Percentiles rank a stretch among this genome's conserved stretches.
phyloP scores from a whole-genome alignment of 805 yeast species.

The Limtongia smithiae region DNA sequence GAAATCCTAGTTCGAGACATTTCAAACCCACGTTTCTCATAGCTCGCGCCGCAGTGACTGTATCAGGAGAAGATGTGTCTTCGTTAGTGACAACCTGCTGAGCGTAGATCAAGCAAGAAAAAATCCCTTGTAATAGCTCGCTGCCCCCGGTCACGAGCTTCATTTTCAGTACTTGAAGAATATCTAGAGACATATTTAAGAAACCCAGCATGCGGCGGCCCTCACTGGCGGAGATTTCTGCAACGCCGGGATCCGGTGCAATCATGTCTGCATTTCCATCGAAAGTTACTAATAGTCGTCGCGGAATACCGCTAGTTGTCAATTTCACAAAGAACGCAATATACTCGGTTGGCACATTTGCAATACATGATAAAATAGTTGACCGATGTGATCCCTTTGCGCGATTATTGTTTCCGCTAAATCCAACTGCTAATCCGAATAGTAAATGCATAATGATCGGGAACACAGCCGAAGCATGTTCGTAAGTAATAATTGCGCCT shows the following conservation, averaged over 20 bases:
- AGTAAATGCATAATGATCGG: constrained; percentile 73
- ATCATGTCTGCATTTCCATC: background rate
- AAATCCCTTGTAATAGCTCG: constrained; percentile 6
- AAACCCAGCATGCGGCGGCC: constrained; percentile 28
- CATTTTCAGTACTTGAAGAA: constrained; percentile 13
- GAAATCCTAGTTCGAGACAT: constrained; percentile 56
- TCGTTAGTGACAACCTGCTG: constrained; percentile 4
- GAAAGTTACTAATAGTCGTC: constrained; percentile 10
- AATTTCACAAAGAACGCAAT: constrained; percentile 58
- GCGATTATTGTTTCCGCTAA: constrained; percentile 51
- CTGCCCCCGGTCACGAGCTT: constrained; percentile 14
- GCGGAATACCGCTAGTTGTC: constrained; percentile 19
- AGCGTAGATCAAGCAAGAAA: constrained; percentile 21
- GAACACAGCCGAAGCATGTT: constrained; percentile 59
- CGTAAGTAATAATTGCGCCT: constrained; percentile 49
- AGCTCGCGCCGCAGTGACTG: constrained; percentile 49
- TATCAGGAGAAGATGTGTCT: constrained; percentile 6
- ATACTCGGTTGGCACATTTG: constrained; percentile 50
- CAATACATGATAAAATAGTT: constrained; percentile 63
- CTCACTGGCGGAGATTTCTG: constrained; percentile 8
- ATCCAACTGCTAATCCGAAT: constrained; percentile 61
- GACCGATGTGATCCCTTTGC: constrained; percentile 67
- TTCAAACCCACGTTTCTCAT: constrained; percentile 68
- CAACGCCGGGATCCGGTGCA: constrained; percentile 3
- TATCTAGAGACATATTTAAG: constrained; percentile 30